Evolutionary conservation across 441 rosid genomes (phyloP), one percentile per base, ranked within the genome.

Genomic region (Gossypium gossypioides): DNA sequence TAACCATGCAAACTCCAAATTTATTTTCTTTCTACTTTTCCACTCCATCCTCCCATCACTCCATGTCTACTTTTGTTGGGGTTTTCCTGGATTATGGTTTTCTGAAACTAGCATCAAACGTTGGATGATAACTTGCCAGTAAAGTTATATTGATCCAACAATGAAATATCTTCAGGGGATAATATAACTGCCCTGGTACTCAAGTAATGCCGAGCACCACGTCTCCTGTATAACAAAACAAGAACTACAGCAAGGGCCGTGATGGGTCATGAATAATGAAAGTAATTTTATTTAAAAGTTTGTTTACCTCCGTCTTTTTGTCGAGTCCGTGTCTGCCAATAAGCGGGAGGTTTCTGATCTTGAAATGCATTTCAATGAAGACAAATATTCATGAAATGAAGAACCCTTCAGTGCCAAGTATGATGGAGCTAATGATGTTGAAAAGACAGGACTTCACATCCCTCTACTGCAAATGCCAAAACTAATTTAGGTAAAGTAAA

Each of bases 351-450:
- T 71, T 83, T 87, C 90, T 15, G 87, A 80, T 83, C 87, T 86
- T 67, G 94, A 85, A 71, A 94, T 92, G 77, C 71, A 68, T 51
- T 85, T 71, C 72, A 94, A 73, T 59, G 86, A 85, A 68, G 97
- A 88, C 71, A 85, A 75, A 74, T 92, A 94, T 73, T 94, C 97
- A 48, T 86, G 81, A 61, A 87, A 85, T 60, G 90, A 83, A 68
- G 65, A 55, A 63, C 92, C 96, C 82, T 84, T 87, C 74, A 88
- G 59, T 18, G 84, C 68, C 80, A 79, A 73, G 76, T 75, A 79
- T 71, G 84, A 81, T 57, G 63, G 94, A 78, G 74, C 78, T 81
- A 58, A 90, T 68, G 29, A 85, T 78, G 32, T 78, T 60, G 1
- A 72, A 70, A 74, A 87, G 80, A 52, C 73, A 10, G 7, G 78